phyloP scores from a whole-genome alignment of 2,329 filamentous ascomycete genomes.

The Talaromyces verruculosus region DNA sequence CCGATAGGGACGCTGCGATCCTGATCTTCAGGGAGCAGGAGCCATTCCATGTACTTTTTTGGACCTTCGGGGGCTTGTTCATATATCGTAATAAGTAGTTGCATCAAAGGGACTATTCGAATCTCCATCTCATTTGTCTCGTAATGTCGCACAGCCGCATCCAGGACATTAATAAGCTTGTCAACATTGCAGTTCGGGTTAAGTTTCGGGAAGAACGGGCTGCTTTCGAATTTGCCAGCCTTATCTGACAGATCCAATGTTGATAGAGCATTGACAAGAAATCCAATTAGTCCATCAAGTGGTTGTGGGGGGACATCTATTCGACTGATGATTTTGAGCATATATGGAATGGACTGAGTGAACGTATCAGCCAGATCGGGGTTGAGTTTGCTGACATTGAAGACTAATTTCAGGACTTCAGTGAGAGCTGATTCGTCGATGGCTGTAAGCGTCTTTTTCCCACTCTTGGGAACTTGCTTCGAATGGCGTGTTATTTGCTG shows the following conservation, averaged over 20 bases:
- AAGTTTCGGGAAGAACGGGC: conserved; percentile 65
- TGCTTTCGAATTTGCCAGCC: conserved; percentile 47
- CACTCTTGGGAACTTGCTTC: conserved; percentile 51
- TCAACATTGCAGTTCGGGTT: conserved; percentile 61
- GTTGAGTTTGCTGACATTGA: conserved; percentile 79
- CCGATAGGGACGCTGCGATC: conserved; percentile 79
- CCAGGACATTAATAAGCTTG: conserved; percentile 69
- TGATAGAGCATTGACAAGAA: conserved; percentile 75
- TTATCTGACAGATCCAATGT: conserved; percentile 69
- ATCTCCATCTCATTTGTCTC: conserved; percentile 69
- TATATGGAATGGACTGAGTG: conserved; percentile 64
- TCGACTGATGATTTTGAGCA: conserved; percentile 67
- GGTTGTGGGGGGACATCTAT: conserved; percentile 63
- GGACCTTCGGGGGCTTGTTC: conserved; percentile 64
- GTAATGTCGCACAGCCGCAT: conserved; percentile 64
- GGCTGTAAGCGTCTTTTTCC: conserved; percentile 35
- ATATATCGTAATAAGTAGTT: conserved; percentile 70
- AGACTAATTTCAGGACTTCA: conserved; percentile 84
- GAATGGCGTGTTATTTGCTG: conserved; percentile 70
- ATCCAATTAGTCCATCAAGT: conserved; percentile 69
- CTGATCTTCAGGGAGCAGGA: conserved; percentile 71
- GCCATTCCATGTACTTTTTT: conserved; percentile 61
- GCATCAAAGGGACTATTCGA: conserved; percentile 69
- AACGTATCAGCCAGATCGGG: conserved; percentile 63
- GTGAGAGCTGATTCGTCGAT: conserved; percentile 75